Conservation (phyloP, 192 early-diverging fungal genomes). For the Coemansia aciculifera region DNA sequence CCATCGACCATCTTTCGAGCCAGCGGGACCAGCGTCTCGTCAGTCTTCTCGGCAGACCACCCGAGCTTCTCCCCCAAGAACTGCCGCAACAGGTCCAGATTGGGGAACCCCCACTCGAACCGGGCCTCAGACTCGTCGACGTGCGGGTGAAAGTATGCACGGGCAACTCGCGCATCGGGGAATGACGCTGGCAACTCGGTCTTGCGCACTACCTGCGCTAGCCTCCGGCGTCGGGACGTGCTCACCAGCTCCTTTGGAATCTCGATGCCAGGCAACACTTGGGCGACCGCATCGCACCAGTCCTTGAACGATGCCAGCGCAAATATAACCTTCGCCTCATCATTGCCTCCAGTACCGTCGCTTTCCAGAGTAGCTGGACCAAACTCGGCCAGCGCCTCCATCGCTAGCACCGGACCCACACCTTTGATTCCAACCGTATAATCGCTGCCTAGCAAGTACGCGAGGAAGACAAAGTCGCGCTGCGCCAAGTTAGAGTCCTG, state of each 20-base stretch:
- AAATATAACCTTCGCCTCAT: slow-evolving; percentile 30
- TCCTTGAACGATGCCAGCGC: slow-evolving; percentile 33
- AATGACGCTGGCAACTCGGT: slow-evolving; percentile 74
- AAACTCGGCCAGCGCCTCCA: slow-evolving; percentile 87
- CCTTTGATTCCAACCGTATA: slow-evolving; percentile 90
- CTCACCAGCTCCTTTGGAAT: slow-evolving; percentile 34
- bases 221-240: slow-evolving; percentile 28
- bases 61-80: slow-evolving; percentile 51
- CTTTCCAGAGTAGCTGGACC: slow-evolving; percentile 28
- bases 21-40: slow-evolving; percentile 54
- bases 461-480: slow-evolving; percentile 76
- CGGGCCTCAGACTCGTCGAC: slow-evolving; percentile 52
- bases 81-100: slow-evolving; percentile 55
- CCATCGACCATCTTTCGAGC: slow-evolving; percentile 40
- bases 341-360: background rate
- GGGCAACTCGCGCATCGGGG: slow-evolving; percentile 72
- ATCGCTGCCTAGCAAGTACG: slow-evolving; percentile 94
- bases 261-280: slow-evolving; percentile 49
- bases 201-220: slow-evolving; percentile 65
- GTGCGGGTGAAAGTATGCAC: slow-evolving; percentile 78
- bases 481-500: slow-evolving; percentile 68
- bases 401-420: slow-evolving; percentile 81
- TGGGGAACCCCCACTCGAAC: slow-evolving; percentile 50
- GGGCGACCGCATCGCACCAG: slow-evolving; percentile 46
- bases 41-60: slow-evolving; percentile 41